Base-by-base conservation (phyloP, 169 alveolate genomes). In the Eimeria sp. region DNA sequence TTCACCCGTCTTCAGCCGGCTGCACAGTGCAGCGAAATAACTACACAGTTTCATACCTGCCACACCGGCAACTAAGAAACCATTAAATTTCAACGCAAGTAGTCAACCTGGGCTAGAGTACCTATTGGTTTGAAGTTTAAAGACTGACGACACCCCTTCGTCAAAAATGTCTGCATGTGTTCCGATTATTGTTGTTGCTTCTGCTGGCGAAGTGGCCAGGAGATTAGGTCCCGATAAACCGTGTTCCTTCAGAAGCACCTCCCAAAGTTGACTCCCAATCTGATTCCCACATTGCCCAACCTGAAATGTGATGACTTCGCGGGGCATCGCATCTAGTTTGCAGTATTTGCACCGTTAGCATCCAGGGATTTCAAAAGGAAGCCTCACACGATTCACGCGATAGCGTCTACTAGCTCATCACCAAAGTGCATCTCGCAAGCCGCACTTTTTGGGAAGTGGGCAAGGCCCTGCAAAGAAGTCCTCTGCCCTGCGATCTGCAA, bases 221-320 rank as follows among this genome's bases (percentile, higher is more conserved):
- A 58, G 37, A 16, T 56, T 56, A 13, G 90, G 37, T 25, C 68
- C 54, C 14, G 78, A 85, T 66, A 99, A 98, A 66, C 99, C 99
- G 95, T 99, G 99, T 97, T 99, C 99, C 74, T 98, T 98, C 91
- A 99, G 99, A 49, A 99, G 98, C 95, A 99, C 99, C 96, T 99
- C 99, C 99, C 99, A 99, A 97, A 99, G 99, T 90, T 99, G 99
- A 95, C 98, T 98, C 27, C 99, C 99, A 52, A 99, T 99, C 97
- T 99, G 99, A 96, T 99, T 99, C 74, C 99, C 99, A 96, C 99
- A 99, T 97, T 99, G 99, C 60, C 99, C 99, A 60, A 99, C 99
- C 97, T 99, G 99, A 46, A 99, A 96, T 49, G 99, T 99, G 94
- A 99, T 99, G 54, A 99, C 99, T 98, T 99, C 99, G 82, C 99